A percentile compares a stretch with the other conserved stretches of the same genome.
Conservation (phyloP, 306 rosid species). For the Ochetophila trinervis region DNA sequence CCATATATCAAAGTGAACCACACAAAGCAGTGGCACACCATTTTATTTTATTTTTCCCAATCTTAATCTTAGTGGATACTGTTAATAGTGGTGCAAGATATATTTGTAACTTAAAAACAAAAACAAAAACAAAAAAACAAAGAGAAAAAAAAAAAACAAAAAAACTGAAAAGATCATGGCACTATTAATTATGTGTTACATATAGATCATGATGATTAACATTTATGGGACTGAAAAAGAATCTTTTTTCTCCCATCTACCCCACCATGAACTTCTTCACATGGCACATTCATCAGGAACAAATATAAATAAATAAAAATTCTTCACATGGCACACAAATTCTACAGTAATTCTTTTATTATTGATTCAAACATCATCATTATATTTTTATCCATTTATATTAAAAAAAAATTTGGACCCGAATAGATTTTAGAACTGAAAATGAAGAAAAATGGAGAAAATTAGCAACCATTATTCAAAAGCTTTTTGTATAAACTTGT, state of each 20-base stretch:
- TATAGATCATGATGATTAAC: constrained; percentile 21
- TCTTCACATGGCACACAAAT: constrained; percentile 28
- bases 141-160: no score
- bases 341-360: not conserved
- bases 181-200: constrained; percentile 6
- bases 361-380: no score
- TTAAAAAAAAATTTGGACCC: no score
- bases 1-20: constrained; percentile 5
- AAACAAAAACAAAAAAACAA: no score
- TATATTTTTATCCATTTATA: no score
- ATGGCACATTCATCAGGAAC: no score
- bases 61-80: constrained; percentile 23
- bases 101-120: constrained; percentile 13
- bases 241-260: constrained; percentile 8
- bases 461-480: no score
- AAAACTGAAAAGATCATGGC: constrained; percentile 16
- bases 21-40: constrained; percentile 5
- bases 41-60: not conserved
- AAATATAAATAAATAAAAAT: no score
- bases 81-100: constrained; percentile 26
- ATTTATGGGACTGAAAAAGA: constrained; percentile 16
- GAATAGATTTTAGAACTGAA: no score
- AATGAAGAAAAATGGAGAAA: no score
- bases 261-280: constrained; percentile 26
- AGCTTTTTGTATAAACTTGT: no score